Evolutionary conservation across 192 early-diverging fungal genomes (phyloP).

Genomic region (Neocallimastix lanati): DNA sequence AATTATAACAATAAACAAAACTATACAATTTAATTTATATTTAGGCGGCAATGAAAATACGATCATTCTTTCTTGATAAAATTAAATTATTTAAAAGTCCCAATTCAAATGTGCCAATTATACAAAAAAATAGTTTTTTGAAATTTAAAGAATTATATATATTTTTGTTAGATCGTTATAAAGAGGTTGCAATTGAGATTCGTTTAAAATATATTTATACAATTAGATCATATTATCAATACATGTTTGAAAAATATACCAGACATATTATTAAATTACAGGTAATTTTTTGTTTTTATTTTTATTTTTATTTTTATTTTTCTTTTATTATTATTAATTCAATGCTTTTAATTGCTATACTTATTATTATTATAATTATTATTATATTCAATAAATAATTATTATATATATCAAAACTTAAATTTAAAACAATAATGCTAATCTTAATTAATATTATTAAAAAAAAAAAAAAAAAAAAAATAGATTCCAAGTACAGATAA

Average conservation of each 20-base stretch:
- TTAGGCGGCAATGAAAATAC: constrained; percentile 62
- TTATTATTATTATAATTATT: too few species aligned
- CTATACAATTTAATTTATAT: too few species aligned
- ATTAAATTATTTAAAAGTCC: constrained; percentile 73
- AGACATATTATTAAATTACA: constrained; percentile 52
- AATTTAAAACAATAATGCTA: too few species aligned
- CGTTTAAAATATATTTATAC: constrained; percentile 69
- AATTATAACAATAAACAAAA: too few species aligned
- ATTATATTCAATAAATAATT: too few species aligned
- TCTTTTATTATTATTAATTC: too few species aligned
- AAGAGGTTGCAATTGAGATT: constrained; percentile 73
- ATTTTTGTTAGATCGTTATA: constrained; percentile 76
- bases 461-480: too few species aligned
- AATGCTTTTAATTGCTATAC: too few species aligned
- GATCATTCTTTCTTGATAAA: constrained; percentile 69
- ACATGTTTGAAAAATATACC: constrained; percentile 80
- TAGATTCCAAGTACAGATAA: constrained; percentile 46
- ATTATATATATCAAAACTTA: too few species aligned
- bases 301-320: too few species aligned
- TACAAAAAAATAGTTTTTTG: constrained; percentile 77
- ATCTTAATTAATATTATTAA: too few species aligned
- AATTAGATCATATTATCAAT: constrained; percentile 66
- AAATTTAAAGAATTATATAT: constrained; percentile 83
- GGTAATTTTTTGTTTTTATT: neutral
- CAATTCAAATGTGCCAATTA: constrained; percentile 80